Evolutionary conservation across 1,284 basidiomycete species (phyloP).

Genomic region (Trichosporon sp.): DNA sequence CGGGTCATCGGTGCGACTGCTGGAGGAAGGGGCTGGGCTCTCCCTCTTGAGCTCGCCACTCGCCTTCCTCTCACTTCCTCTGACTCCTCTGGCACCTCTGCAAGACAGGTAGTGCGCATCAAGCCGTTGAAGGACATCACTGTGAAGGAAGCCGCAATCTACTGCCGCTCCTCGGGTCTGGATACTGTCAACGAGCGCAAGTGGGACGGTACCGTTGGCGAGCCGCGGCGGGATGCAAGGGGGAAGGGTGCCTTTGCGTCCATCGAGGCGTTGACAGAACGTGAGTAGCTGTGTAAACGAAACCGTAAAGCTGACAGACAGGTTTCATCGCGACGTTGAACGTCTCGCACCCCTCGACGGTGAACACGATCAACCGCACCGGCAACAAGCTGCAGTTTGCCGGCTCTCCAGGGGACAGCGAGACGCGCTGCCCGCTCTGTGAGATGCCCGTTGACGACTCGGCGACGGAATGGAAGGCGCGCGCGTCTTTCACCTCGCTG

Average conservation of each 20-base stretch:
- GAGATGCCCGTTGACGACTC: conserved; percentile 72
- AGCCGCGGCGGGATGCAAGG: conserved; percentile 55
- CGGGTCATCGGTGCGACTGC: conserved; percentile 74
- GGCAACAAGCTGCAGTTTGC: conserved; percentile 79
- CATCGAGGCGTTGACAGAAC: conserved; percentile 72
- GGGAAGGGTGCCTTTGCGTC: conserved; percentile 59
- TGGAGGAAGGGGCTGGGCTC: conserved; percentile 74
- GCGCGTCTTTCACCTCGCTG: conserved; percentile 70
- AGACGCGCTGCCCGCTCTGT: conserved; percentile 66
- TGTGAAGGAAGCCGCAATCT: conserved; percentile 69
- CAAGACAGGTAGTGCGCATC: conserved; percentile 62
- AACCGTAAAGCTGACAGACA: conserved; percentile 44
- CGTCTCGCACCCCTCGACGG: conserved; percentile 82
- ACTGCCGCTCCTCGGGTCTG: conserved; percentile 40
- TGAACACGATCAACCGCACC: conserved; percentile 81
- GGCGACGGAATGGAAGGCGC: conserved; percentile 72
- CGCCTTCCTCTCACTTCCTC: not conserved
- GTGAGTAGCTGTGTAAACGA: conserved; percentile 55
- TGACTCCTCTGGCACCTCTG: conserved; percentile 2
- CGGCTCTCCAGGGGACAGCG: conserved; percentile 58
- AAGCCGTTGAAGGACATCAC: conserved; percentile 75
- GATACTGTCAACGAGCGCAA: conserved; percentile 73
- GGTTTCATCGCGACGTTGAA: conserved; percentile 81
- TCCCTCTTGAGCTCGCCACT: conserved; percentile 71
- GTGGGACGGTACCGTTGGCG: conserved; percentile 53